Evolutionary conservation across 1,284 basidiomycete genomes (phyloP).

Genomic region (Paramarasmius palmivorus): DNA sequence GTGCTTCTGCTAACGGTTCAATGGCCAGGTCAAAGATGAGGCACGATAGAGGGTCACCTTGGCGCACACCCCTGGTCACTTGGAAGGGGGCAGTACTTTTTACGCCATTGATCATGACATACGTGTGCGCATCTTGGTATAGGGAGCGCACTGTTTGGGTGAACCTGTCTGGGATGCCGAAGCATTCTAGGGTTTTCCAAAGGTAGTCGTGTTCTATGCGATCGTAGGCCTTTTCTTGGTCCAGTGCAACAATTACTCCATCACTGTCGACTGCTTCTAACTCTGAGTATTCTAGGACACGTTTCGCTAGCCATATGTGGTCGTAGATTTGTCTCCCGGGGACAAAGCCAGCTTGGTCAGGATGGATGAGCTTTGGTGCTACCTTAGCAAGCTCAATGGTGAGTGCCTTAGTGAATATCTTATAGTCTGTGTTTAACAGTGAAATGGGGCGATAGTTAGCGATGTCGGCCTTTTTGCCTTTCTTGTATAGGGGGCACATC

Average conservation of each 20-base stretch:
- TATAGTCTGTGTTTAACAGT: constrained; percentile 18
- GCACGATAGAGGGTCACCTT: constrained; percentile 28
- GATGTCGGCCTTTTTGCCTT: constrained; percentile 12
- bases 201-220: constrained; percentile 19
- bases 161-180: constrained; percentile 13
- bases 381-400: constrained; percentile 11
- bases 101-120: constrained; percentile 21
- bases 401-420: constrained; percentile 14
- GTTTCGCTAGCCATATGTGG: constrained; percentile 17
- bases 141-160: constrained; percentile 15
- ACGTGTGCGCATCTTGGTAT: constrained; percentile 17
- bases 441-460: constrained; percentile 17
- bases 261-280: constrained; percentile 20
- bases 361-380: constrained; percentile 12
- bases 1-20: constrained; percentile 19
- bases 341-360: constrained; percentile 23
- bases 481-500: constrained; percentile 30
- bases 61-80: constrained; percentile 19
- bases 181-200: constrained; percentile 11
- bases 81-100: constrained; percentile 8
- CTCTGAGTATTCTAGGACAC: constrained; percentile 20
- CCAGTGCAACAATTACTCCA: constrained; percentile 10
- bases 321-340: constrained; percentile 20
- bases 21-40: constrained; percentile 22
- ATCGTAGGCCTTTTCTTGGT: background rate